These are phyloP conservation scores for Trichoderma sp. DNA, from an alignment of 2,329 filamentous ascomycete species.

Conservation along the genomic window DNA sequence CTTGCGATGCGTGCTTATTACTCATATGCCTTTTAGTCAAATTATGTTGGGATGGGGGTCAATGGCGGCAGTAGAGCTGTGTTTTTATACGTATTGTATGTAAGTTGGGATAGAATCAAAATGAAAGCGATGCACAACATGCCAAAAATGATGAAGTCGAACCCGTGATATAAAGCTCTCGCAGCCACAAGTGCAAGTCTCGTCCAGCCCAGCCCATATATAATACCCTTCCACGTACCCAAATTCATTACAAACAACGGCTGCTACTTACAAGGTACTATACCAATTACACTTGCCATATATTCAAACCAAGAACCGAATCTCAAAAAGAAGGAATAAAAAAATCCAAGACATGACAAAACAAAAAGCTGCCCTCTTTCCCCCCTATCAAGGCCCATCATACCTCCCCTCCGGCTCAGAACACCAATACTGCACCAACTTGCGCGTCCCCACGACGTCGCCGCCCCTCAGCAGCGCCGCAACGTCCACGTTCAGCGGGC, in stretches of 20 bases:
- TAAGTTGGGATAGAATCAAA: slow-evolving; percentile 28
- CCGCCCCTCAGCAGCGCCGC: slow-evolving; percentile 71
- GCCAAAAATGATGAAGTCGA: background rate
- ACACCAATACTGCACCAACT: slow-evolving; percentile 74
- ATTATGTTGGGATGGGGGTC: slow-evolving; percentile 1
- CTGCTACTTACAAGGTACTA: background rate
- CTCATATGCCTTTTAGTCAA: slow-evolving; percentile 15
- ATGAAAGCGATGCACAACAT: slow-evolving; percentile 21
- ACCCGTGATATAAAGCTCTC: background rate
- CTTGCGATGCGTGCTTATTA: slow-evolving; percentile 10
- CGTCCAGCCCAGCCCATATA: background rate
- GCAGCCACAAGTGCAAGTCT: background rate
- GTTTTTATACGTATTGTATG: background rate
- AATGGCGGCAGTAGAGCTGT: slow-evolving; percentile 9
- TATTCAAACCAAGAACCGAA: background rate
- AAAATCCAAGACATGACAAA: background rate
- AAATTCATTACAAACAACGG: background rate
- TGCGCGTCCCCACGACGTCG: slow-evolving; percentile 68
- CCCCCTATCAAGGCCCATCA: slow-evolving; percentile 40
- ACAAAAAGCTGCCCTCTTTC: too few species aligned
- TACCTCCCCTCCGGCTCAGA: slow-evolving; percentile 44
- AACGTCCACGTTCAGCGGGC: slow-evolving; percentile 78
- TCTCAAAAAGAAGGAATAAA: background rate
- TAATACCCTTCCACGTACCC: background rate
- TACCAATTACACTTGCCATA: background rate